Evolutionary conservation across 352 stramenopile genomes (phyloP), one percentile per base, ranked within the genome.

Genomic region (Phytophthora capsici): DNA sequence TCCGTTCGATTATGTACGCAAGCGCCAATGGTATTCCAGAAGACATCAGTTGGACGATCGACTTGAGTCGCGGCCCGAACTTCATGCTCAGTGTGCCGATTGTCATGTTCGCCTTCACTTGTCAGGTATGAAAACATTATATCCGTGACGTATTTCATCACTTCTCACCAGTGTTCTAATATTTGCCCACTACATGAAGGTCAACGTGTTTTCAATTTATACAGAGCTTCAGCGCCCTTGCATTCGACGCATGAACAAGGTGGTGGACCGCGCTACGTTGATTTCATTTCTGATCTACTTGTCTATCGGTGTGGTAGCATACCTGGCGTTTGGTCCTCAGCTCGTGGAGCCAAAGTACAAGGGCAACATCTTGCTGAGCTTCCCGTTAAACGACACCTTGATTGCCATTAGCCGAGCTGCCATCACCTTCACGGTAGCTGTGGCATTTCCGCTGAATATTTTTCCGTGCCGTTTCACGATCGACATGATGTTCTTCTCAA

Each of bases 61-160:
- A 95, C 55, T 71, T 90, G 32, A 83, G 64, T 30, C 52, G 81
- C 12, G 84, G 84, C 16, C 75, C 84, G 17, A 67, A 95, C 51
- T 95, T 93, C 32, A 93, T 95, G 83, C 84, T 95, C 6, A 91
- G 84, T 43, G 86, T 95, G 26, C 86, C 86, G 16, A 93, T 95
- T 70, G 83, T 95, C 54, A 95, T 95, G 86, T 95, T 95, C 58
- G 86, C 86, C 17, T 95, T 95, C 68, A 95, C 86, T n/a, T 93
- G 84, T 53, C 86, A 95, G 75, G 82, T 89, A 74, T 3, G 49
- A 19, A 6, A 20, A 14, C 12, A 19, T 23, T 40, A 23, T 7
- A 16, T 30, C 7, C 12, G 19, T n/a, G 3, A n/a, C 44, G 17
- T n/a, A 14, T 34, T 37, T 14, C 16, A n/a, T 57, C 17, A 3